A percentile compares a stretch with the other conserved stretches of the same genome.
These are phyloP conservation scores for Trichoderma sp. DNA, from an alignment of 2,329 filamentous ascomycete species.

Conservation along the genomic window DNA sequence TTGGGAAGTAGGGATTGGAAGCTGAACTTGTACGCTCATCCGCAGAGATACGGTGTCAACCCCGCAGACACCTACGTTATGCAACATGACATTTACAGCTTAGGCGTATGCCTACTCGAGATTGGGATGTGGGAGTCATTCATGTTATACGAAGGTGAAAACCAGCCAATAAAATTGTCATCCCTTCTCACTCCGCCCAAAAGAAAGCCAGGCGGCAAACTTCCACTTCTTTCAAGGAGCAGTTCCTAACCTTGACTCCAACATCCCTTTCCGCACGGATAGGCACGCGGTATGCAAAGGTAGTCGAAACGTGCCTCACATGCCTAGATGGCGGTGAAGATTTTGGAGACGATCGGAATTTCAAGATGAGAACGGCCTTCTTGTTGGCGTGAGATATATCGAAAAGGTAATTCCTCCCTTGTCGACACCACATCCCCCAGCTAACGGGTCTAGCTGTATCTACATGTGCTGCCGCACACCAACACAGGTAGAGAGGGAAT, in stretches of 20 bases:
- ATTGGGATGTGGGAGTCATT: not conserved
- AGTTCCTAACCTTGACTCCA: not conserved
- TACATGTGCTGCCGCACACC: not conserved
- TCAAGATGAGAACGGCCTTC: not conserved
- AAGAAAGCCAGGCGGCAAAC: not conserved
- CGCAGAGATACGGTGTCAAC: not conserved
- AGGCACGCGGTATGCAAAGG: not conserved
- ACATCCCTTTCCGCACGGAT: not conserved
- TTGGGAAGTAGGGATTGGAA: not conserved
- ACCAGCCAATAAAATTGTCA: not conserved
- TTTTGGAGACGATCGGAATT: not conserved
- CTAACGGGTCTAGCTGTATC: not conserved
- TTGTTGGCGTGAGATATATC: not conserved
- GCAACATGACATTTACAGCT: not conserved
- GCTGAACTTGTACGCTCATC: not conserved
- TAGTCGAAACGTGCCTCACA: not conserved
- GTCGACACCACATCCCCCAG: not conserved
- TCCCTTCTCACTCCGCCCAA: not conserved
- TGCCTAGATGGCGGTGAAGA: not conserved
- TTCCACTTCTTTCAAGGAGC: not conserved
- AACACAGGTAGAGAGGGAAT: too few species aligned
- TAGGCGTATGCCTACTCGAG: not conserved
- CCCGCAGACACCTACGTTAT: not conserved
- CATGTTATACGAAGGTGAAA: not conserved
- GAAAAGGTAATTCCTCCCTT: not conserved